phyloP scores from a whole-genome alignment of 306 rosid genomes.

The Quercus mongolica region DNA sequence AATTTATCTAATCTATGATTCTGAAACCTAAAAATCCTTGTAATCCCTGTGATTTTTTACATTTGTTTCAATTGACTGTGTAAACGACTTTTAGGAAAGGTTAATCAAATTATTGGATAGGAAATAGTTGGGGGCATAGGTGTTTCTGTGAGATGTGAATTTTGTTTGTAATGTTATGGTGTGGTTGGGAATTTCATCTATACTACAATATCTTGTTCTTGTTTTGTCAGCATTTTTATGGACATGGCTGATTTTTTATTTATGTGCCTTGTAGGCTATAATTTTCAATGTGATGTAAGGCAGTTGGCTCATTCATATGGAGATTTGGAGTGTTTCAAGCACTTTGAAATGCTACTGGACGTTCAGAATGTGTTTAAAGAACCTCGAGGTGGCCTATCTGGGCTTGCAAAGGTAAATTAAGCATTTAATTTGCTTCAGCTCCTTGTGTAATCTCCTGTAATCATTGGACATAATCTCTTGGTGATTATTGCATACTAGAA shows the following conservation, averaged over 20 bases:
- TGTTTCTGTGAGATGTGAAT: neutral
- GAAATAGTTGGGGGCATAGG: neutral
- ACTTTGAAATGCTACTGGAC: conserved; percentile 77
- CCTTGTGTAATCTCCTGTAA: conserved; percentile 7
- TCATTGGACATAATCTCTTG: conserved; percentile 16
- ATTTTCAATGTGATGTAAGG: conserved; percentile 79
- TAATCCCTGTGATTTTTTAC: neutral
- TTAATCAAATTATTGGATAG: neutral
- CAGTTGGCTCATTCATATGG: conserved; percentile 80
- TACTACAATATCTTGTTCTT: neutral
- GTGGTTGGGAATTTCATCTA: neutral
- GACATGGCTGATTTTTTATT: conserved; percentile 24
- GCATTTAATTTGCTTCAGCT: neutral
- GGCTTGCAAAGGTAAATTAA: conserved; percentile 68
- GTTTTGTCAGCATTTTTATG: neutral
- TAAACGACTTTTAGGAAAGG: neutral
- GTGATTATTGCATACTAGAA: conserved; percentile 48
- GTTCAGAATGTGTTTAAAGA: conserved; percentile 76
- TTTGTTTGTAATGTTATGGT: neutral
- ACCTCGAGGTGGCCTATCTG: conserved; percentile 79
- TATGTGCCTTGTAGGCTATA: conserved; percentile 67
- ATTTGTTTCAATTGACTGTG: neutral
- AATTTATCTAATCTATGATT: neutral
- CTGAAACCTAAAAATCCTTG: neutral
- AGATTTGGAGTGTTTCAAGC: conserved; percentile 77